phyloP scores from a whole-genome alignment of 441 rosid species.

The Euphorbia celastroides region DNA sequence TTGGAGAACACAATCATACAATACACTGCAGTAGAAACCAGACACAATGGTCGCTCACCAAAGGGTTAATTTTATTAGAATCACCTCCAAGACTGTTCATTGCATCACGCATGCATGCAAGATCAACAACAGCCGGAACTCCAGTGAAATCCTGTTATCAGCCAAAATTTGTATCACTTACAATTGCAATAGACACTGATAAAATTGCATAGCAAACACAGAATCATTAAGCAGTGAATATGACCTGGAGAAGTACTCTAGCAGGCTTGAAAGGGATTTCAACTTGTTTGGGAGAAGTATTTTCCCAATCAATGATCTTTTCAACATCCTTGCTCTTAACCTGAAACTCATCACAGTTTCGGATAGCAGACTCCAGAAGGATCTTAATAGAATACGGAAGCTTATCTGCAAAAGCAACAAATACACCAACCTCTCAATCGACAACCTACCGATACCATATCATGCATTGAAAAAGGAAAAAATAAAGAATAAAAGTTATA shows the following conservation, averaged over 20 bases:
- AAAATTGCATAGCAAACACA: neutral
- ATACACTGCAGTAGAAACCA: neutral
- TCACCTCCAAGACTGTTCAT: constrained; percentile 94
- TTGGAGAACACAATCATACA: constrained; percentile 11
- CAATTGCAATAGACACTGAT: neutral
- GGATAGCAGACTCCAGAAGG: constrained; percentile 91
- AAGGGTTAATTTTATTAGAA: constrained; percentile 88
- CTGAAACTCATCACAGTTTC: constrained; percentile 96
- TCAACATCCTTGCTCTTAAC: constrained; percentile 89
- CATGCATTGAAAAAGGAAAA: neutral
- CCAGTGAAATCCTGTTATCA: constrained; percentile 87
- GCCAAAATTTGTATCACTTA: constrained; percentile 2
- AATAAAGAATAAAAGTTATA: neutral
- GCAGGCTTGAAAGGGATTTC: constrained; percentile 99
- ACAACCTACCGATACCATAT: neutral
- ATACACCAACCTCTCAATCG: constrained; percentile 11
- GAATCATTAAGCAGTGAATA: constrained; percentile 4
- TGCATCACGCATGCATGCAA: constrained; percentile 99
- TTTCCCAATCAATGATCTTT: constrained; percentile 96
- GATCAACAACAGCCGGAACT: constrained; percentile 97
- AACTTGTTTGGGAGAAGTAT: constrained; percentile 80
- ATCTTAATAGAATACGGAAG: constrained; percentile 91
- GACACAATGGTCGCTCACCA: constrained; percentile 36
- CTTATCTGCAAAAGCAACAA: constrained; percentile 44
- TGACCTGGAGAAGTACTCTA: constrained; percentile 94